Percentiles rank a stretch among this genome's conserved stretches.
phyloP scores from a whole-genome alignment of 371 early-diverging fungal species.

The Haplosporangium sp. region DNA sequence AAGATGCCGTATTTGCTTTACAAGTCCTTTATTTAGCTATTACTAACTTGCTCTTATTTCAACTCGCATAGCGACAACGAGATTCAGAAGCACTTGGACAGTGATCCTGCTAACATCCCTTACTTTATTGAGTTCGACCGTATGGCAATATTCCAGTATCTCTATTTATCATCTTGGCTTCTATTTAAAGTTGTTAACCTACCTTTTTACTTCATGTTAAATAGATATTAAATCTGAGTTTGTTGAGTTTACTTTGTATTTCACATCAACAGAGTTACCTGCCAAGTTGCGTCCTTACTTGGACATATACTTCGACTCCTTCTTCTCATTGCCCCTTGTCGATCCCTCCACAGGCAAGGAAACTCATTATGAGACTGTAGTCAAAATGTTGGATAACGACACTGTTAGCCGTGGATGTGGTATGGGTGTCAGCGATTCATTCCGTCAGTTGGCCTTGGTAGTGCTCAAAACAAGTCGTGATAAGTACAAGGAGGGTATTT shows the following conservation, averaged over 20 bases:
- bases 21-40: background rate
- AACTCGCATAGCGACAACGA: slow-evolving; percentile 56
- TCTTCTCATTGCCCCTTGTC: slow-evolving; percentile 68
- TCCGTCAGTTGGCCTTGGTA: slow-evolving; percentile 64
- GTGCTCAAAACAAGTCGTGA: slow-evolving; percentile 63
- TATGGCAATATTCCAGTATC: slow-evolving; percentile 45
- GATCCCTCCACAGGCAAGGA: slow-evolving; percentile 58
- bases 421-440: slow-evolving; percentile 62
- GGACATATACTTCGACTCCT: slow-evolving; percentile 66
- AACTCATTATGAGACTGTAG: slow-evolving; percentile 69
- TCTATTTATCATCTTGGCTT: background rate
- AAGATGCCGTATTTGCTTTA: slow-evolving; percentile 29
- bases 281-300: slow-evolving; percentile 67
- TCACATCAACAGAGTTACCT: slow-evolving; percentile 64
- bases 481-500: slow-evolving; percentile 66
- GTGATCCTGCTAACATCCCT: slow-evolving; percentile 64
- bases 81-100: slow-evolving; percentile 66
- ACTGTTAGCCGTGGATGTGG: slow-evolving; percentile 65
- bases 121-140: slow-evolving; percentile 75
- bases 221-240: slow-evolving; percentile 73
- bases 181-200: too few species aligned
- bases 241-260: slow-evolving; percentile 63
- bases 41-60: background rate
- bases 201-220: too few species aligned
- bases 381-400: slow-evolving; percentile 68